Conservation (phyloP, 2,329 filamentous ascomycete species). For the Pseudogymnoascus sp. region DNA sequence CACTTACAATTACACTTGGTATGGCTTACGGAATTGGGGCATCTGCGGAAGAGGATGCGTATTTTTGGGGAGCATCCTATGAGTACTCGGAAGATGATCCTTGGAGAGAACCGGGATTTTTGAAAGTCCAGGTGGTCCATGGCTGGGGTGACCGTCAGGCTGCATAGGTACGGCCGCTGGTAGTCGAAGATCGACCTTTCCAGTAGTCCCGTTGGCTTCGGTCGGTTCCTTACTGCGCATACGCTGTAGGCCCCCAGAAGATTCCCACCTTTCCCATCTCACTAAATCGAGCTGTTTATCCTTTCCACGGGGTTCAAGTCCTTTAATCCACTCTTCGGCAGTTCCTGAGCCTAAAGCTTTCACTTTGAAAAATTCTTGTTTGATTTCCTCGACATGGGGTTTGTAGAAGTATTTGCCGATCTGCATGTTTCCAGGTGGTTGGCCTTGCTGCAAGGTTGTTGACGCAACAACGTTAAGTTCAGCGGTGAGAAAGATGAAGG, state of each 20-base stretch:
- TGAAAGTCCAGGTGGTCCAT: neutral
- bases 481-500: constrained; percentile 56
- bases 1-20: neutral
- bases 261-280: constrained; percentile 60
- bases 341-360: constrained; percentile 58
- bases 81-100: neutral
- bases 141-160: neutral
- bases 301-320: constrained; percentile 55
- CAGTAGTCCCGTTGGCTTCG: neutral
- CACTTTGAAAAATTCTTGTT: constrained; percentile 53
- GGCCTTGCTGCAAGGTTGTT: constrained; percentile 42
- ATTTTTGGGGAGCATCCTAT: neutral
- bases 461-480: constrained; percentile 52
- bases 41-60: neutral
- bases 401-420: constrained; percentile 60
- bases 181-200: neutral
- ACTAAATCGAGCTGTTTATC: constrained; percentile 50
- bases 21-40: neutral
- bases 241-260: constrained; percentile 21
- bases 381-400: constrained; percentile 52
- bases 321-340: constrained; percentile 71
- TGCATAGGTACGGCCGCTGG: neutral
- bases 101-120: neutral
- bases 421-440: constrained; percentile 38
- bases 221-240: constrained; percentile 16